Conservation (phyloP, 1,284 basidiomycete genomes). For the Paramarasmius palmivorus region DNA sequence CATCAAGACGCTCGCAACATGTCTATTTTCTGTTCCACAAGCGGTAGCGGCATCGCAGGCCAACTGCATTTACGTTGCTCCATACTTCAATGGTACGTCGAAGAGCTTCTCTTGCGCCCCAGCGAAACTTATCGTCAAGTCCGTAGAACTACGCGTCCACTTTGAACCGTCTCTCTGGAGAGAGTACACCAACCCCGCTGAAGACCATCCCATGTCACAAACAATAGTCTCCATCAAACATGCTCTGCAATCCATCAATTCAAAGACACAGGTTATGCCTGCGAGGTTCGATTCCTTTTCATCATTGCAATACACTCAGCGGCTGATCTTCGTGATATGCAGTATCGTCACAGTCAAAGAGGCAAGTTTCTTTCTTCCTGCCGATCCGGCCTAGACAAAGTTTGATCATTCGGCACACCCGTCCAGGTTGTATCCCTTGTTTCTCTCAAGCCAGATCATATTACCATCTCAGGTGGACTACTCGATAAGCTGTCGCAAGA, state of each 20-base stretch:
- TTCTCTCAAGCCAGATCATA: constrained; percentile 42
- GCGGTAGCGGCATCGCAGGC: constrained; percentile 49
- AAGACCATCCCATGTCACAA: constrained; percentile 42
- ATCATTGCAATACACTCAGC: too few relatives aligned
- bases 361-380: constrained; percentile 21
- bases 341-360: constrained; percentile 46
- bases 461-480: constrained; percentile 46
- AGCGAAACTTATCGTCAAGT: background rate
- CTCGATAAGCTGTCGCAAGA: constrained; percentile 39
- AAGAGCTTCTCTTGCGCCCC: background rate
- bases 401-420: background rate
- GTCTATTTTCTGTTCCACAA: constrained; percentile 47
- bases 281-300: constrained; percentile 38
- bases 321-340: too few relatives aligned
- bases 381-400: background rate
- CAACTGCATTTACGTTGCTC: constrained; percentile 46
- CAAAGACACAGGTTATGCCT: constrained; percentile 49
- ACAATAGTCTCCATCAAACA: constrained; percentile 40
- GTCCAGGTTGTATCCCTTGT: constrained; percentile 42
- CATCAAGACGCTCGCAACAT: constrained; percentile 48
- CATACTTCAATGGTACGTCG: constrained; percentile 48
- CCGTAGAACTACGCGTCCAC: constrained; percentile 48
- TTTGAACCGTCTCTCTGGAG: constrained; percentile 42
- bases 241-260: constrained; percentile 34
- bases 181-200: constrained; percentile 38